Evolutionary conservation across 129 eudicot species (phyloP).

Genomic region (Ambrosia trifida): DNA sequence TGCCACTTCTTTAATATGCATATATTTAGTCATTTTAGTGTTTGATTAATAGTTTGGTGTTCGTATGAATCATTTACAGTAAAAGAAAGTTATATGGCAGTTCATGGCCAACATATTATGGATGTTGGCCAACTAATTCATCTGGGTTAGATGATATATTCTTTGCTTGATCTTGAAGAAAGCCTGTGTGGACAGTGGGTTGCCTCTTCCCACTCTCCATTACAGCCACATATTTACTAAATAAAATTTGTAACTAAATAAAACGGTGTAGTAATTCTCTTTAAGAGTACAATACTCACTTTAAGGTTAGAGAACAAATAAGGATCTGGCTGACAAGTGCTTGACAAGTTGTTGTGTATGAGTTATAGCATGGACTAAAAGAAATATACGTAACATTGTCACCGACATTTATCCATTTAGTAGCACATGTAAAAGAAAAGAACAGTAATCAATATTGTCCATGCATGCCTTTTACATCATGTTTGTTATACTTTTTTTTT

Average conservation of each 20-base stretch:
- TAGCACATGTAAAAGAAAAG: background rate
- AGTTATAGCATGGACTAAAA: background rate
- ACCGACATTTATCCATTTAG: background rate
- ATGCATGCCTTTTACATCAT: background rate
- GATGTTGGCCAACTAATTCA: slow-evolving; percentile 6
- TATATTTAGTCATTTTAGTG: too few species aligned
- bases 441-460: background rate
- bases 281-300: background rate
- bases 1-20: slow-evolving; percentile 8
- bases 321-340: background rate
- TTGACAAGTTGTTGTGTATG: background rate
- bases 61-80: background rate
- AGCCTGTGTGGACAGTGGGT: background rate
- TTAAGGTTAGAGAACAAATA: background rate
- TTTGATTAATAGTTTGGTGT: background rate
- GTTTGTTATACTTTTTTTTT: background rate
- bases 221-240: background rate
- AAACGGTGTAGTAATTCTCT: background rate
- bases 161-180: background rate
- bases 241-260: background rate
- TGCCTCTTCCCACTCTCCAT: background rate
- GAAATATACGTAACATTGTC: background rate
- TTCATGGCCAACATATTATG: background rate
- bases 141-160: background rate
- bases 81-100: background rate